Evolutionary conservation across 345 rosid genomes (phyloP), one percentile per base, ranked within the genome.

Genomic region (Eucalyptus tenuipes): DNA sequence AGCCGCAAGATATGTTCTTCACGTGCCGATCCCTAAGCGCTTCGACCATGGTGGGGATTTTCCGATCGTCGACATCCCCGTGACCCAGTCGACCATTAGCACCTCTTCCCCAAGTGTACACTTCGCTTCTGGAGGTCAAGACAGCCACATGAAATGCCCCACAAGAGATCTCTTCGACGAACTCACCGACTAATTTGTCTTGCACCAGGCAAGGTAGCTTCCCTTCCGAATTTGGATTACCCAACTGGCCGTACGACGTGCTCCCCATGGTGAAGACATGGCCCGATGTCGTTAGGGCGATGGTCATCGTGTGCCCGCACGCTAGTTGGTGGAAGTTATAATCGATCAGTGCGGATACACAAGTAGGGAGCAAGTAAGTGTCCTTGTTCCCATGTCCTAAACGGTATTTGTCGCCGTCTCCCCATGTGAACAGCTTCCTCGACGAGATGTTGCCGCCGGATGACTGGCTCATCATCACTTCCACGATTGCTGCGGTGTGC

Each of bases 401-500:
- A 80, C 98, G 96, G 85, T 96, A 71, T 91, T 96, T 95, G 81
- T 96, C 98, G 50, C 99, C 99, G 89, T 96, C 99, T 31, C 99
- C 99, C 99, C 99, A 98, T 25, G 98, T 95, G 91, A 98, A 98
- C 92, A 98, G 91, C 91, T 98, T 98, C 89, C 93, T 94, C 1
- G 98, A 94, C 48, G 95, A 90, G 61, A 89, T 49, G 87, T 85
- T 94, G 37, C 92, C 57, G 82, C 99, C 96, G 4, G 94, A 75
- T 22, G 84, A 42, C 48, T 96, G 99, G 81, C 90, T 89, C 90
- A 91, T 92, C 91, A 91, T 92, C 48, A 96, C 96, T 90, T 98
- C 98, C n/a, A 98, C 98, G 47, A 98, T 97, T 45, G 99, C 98
- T 55, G 97, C 98, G 6, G 99, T 97, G 88, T 98, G 99, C 99